Base-by-base conservation (phyloP, 73 alveolate species). In the Stentor coeruleus region DNA sequence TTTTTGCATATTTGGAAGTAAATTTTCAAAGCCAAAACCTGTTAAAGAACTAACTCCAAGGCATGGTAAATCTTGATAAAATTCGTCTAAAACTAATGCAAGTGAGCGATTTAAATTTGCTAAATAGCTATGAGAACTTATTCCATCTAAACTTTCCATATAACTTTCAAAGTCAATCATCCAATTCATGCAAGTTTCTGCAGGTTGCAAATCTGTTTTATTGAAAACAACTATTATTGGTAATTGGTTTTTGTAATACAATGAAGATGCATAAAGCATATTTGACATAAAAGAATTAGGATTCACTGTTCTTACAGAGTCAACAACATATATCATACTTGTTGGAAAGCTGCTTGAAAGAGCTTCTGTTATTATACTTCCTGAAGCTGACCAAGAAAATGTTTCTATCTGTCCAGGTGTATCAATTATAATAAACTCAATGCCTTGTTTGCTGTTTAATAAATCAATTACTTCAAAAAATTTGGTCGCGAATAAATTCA, bases 351-450 rank as follows among this genome's bases (percentile, higher is more conserved):
- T 66, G 72, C 92, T 86, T 3, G 97, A 89, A 26, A 96, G 89
- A 55, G 98, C 89, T 77, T 96, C 96, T 31, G 98, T 89, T 28
- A 96, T 96, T 38, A 96, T 86, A 79, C 87, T 86, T 41, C 99
- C 99, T 39, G 97, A 86, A 3, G 99, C 99, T 58, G 97, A 87
- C 98, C 98, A 92, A 0, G 99, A 93, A 76, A 96, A 96, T 2
- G 92, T 98, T 85, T 96, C 99, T 3, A 96, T 90, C 77, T 96
- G 93, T 0, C 99, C 99, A 33, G 99, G 99, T 39, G 99, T 96
- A 82, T 96, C 99, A 33, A 93, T 89, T 3, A 96, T 93, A 26
- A 93, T 66, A 40, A 28, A 66, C 49, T 66, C 92, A 86, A 84
- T 41, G 40, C 76, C 82, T 35, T 87, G 31, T 3, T 85, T 76